Evolutionary conservation across 78 protist genomes (phyloP).

Genomic region (slime mould (Dictyostelium discoideum)): DNA sequence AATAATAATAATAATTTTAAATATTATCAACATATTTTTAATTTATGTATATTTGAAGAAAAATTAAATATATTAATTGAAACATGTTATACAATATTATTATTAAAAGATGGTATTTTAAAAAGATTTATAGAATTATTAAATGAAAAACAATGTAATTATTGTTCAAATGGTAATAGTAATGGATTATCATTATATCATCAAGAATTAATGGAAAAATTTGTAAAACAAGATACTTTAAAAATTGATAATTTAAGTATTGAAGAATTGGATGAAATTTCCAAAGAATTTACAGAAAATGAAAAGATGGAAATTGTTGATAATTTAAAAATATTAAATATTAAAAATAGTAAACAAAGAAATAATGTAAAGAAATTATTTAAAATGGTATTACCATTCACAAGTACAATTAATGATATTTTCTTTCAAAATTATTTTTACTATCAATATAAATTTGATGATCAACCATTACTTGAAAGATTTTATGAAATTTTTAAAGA

Average conservation of each 20-base stretch:
- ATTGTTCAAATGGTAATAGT: not conserved
- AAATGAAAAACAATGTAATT: not conserved
- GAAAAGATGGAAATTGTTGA: not conserved
- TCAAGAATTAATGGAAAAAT: not conserved
- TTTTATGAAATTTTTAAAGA: not conserved
- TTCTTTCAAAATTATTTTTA: slow-evolving; percentile 1
- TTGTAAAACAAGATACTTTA: not conserved
- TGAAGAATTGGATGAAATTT: not conserved
- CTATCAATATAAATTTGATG: slow-evolving; percentile 1
- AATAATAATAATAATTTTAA: not conserved
- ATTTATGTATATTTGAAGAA: not conserved
- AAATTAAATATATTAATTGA: not conserved
- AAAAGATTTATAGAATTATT: not conserved
- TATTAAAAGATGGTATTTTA: slow-evolving; percentile 3
- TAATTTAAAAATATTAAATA: not conserved
- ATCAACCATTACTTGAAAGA: not conserved
- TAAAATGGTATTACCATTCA: not conserved
- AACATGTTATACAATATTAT: slow-evolving; percentile 1
- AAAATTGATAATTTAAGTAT: not conserved
- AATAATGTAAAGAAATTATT: not conserved
- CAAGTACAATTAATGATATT: not conserved
- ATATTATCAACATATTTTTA: slow-evolving; percentile 7
- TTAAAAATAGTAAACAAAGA: not conserved
- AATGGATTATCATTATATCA: not conserved
- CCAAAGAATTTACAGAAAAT: not conserved